phyloP scores from a whole-genome alignment of 2,329 filamentous ascomycete genomes.

The Elsinoe necatrix region DNA sequence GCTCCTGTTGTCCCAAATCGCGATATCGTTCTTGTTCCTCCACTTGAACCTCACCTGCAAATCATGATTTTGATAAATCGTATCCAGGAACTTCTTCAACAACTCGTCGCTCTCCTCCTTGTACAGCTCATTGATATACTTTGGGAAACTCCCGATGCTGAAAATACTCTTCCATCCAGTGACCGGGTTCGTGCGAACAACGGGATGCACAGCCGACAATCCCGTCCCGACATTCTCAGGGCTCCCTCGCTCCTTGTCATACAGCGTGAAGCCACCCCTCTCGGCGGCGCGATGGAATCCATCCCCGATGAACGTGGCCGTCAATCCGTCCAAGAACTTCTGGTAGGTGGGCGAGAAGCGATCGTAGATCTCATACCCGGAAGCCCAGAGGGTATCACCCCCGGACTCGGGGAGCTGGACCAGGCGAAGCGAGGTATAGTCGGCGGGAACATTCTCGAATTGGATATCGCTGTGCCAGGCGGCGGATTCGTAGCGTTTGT shows the following conservation, averaged over 20 bases:
- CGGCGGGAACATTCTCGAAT: slow-evolving; percentile 35
- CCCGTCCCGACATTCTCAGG: slow-evolving; percentile 48
- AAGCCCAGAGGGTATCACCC: slow-evolving; percentile 31
- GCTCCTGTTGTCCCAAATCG: slow-evolving; percentile 60
- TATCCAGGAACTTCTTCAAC: slow-evolving; percentile 34
- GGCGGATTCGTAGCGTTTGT: slow-evolving; percentile 21
- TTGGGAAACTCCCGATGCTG: slow-evolving; percentile 32
- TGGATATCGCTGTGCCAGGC: slow-evolving; percentile 45
- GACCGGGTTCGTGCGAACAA: slow-evolving; percentile 54
- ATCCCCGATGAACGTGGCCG: slow-evolving; percentile 32
- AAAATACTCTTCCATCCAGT: slow-evolving; percentile 55
- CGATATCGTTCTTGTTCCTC: slow-evolving; percentile 42
- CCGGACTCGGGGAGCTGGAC: slow-evolving; percentile 36
- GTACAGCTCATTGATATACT: slow-evolving; percentile 38
- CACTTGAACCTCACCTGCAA: slow-evolving; percentile 43
- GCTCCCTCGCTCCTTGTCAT: slow-evolving; percentile 42
- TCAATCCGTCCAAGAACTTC: slow-evolving; percentile 50
- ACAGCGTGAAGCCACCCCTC: slow-evolving; percentile 36
- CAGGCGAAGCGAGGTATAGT: slow-evolving; percentile 33
- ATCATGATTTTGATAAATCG: slow-evolving; percentile 44
- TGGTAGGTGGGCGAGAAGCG: slow-evolving; percentile 48
- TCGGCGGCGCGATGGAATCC: slow-evolving; percentile 34
- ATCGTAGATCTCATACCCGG: slow-evolving; percentile 52
- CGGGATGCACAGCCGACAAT: slow-evolving; percentile 46
- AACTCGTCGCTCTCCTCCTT: slow-evolving; percentile 36